phyloP scores from a whole-genome alignment of 1,139 yeast genomes.

The Yamadazyma mexicana region DNA sequence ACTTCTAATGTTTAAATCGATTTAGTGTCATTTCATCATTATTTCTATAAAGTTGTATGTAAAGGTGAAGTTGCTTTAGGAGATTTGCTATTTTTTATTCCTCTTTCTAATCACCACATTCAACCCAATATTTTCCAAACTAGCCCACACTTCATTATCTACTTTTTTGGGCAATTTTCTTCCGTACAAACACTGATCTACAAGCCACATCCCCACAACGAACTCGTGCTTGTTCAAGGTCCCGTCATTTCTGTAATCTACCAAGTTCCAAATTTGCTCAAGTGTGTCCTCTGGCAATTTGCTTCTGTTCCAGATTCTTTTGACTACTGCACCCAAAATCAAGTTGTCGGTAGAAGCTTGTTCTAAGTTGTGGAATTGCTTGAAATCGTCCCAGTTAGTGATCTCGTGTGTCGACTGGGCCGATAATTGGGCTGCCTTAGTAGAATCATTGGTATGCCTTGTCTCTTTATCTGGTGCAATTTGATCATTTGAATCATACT shows the following conservation, averaged over 20 bases:
- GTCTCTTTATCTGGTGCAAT: constrained; percentile 8
- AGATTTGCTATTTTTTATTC: constrained; percentile 20
- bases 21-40: neutral
- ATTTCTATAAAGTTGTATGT: neutral
- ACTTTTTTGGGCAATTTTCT: constrained; percentile 75
- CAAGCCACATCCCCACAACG: constrained; percentile 92
- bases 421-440: constrained; percentile 32
- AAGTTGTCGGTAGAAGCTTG: constrained; percentile 37
- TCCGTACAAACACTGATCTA: constrained; percentile 94
- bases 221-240: constrained; percentile 79
- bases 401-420: constrained; percentile 20
- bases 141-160: constrained; percentile 62
- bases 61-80: no score
- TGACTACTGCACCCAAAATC: constrained; percentile 69
- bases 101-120: constrained; percentile 40
- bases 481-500: constrained; percentile 19
- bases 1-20: no score
- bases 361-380: constrained; percentile 33
- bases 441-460: constrained; percentile 22
- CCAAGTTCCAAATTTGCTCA: constrained; percentile 73
- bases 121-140: constrained; percentile 53
- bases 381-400: constrained; percentile 20
- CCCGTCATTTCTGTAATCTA: constrained; percentile 76
- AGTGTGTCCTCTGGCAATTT: constrained; percentile 65
- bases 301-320: constrained; percentile 79